Conservation (phyloP, 2,329 filamentous ascomycete species). For the Aureobasidium namibiae region DNA sequence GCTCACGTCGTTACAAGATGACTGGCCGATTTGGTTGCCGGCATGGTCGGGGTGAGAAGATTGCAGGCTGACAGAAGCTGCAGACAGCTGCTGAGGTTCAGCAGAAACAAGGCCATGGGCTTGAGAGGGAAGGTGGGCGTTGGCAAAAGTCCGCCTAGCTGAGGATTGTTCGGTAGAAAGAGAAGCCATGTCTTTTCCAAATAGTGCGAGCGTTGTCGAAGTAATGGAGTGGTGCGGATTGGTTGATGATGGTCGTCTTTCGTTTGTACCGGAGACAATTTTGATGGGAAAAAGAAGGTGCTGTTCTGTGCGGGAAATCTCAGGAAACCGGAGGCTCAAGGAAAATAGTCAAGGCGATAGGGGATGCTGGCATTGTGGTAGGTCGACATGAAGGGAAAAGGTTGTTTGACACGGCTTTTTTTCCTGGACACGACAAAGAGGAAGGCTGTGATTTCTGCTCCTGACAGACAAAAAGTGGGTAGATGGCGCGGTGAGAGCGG, state of each 20-base stretch:
- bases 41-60: conserved; percentile 1
- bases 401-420: conserved; percentile 10
- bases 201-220: conserved; percentile 15
- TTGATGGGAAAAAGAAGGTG: conserved; percentile 7
- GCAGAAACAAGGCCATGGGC: not conserved
- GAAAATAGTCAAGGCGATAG: conserved; percentile 39
- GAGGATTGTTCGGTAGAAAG: conserved; percentile 21
- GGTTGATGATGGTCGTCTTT: not conserved
- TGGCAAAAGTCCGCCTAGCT: conserved; percentile 64
- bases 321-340: conserved; percentile 43
- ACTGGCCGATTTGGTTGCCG: not conserved
- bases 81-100: conserved; percentile 30
- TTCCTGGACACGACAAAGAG: conserved; percentile 7
- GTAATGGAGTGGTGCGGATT: conserved; percentile 14
- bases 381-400: conserved; percentile 32
- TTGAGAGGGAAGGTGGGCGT: conserved; percentile 43
- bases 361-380: conserved; percentile 43
- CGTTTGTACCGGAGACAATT: not conserved
- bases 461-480: not conserved
- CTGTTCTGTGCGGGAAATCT: conserved; percentile 17
- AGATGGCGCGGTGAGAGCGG: not conserved
- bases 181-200: conserved; percentile 25
- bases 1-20: not conserved
- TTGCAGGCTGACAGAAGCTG: conserved; percentile 28
- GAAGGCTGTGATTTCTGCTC: not conserved